Evolutionary conservation across 1,139 yeast species (phyloP).

Genomic region (Candida buenavistaensis): DNA sequence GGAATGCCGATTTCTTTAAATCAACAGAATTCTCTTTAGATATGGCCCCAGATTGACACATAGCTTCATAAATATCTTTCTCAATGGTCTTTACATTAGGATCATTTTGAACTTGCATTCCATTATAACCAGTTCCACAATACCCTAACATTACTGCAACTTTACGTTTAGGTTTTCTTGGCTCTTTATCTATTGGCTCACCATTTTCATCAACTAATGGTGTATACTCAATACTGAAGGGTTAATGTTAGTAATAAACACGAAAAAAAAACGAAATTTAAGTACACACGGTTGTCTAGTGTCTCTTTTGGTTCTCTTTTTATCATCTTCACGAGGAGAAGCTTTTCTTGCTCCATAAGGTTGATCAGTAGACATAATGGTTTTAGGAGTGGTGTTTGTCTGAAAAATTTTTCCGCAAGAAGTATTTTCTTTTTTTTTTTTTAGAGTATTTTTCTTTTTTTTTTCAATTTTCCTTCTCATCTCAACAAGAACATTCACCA

Average conservation of each 20-base stretch:
- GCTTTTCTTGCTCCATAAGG: constrained; percentile 2
- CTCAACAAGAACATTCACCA: constrained; percentile 2
- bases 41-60: constrained; percentile 86
- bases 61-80: constrained; percentile 83
- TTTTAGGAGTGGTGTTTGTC: too few relatives aligned
- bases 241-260: too few relatives aligned
- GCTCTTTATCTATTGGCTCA: constrained; percentile 55
- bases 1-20: constrained; percentile 84
- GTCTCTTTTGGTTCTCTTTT: constrained; percentile 5
- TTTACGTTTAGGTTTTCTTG: constrained; percentile 76
- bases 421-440: too few relatives aligned
- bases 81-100: constrained; percentile 93
- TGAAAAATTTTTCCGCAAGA: too few relatives aligned
- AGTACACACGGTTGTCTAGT: too few relatives aligned
- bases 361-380: too few relatives aligned
- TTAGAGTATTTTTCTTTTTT: too few relatives aligned
- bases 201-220: constrained; percentile 62
- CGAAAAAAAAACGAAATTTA: neutral
- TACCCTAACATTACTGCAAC: constrained; percentile 94
- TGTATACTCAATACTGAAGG: constrained; percentile 24
- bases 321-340: constrained; percentile 4
- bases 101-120: constrained; percentile 83
- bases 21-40: constrained; percentile 88
- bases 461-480: constrained; percentile 3
- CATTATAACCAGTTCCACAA: constrained; percentile 98